A percentile compares a stretch with the other conserved stretches of the same genome.
Conservation (phyloP, 805 yeast genomes). For the Komagataella mondaviorum region DNA sequence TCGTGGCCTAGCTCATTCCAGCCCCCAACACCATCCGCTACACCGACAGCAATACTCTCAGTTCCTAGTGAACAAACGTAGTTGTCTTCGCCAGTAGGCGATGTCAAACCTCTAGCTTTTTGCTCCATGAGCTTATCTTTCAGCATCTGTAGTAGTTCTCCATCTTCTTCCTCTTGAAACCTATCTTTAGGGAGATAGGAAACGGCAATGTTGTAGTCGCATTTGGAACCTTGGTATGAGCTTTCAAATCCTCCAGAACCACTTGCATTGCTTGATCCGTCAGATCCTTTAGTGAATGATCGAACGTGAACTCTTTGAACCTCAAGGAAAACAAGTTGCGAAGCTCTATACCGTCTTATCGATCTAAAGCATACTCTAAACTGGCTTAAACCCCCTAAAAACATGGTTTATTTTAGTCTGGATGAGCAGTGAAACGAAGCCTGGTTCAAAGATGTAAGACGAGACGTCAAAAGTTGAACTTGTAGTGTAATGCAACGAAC, state of each 20-base stretch:
- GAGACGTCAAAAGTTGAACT: background rate
- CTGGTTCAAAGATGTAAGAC: background rate
- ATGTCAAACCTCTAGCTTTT: constrained; percentile 16
- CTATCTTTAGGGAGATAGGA: constrained; percentile 69
- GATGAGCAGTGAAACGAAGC: no score
- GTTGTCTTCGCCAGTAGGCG: constrained; percentile 74
- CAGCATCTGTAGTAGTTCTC: constrained; percentile 28
- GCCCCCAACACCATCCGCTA: constrained; percentile 96
- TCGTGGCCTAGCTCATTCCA: constrained; percentile 91
- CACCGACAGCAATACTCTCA: constrained; percentile 50
- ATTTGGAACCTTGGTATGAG: background rate
- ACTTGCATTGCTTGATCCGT: background rate
- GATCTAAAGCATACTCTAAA: background rate
- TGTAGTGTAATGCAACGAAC: background rate
- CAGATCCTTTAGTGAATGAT: background rate
- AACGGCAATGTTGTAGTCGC: constrained; percentile 36
- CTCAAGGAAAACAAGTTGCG: background rate
- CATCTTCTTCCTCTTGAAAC: constrained; percentile 22
- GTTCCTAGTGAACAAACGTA: constrained; percentile 34
- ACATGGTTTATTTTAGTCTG: background rate
- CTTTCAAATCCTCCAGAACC: background rate
- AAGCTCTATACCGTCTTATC: background rate
- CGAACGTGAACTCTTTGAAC: background rate
- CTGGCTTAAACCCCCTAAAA: background rate
- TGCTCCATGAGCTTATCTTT: constrained; percentile 43